Evolutionary conservation across 345 rosid species (phyloP).

Genomic region (Eucalyptus viminalis): DNA sequence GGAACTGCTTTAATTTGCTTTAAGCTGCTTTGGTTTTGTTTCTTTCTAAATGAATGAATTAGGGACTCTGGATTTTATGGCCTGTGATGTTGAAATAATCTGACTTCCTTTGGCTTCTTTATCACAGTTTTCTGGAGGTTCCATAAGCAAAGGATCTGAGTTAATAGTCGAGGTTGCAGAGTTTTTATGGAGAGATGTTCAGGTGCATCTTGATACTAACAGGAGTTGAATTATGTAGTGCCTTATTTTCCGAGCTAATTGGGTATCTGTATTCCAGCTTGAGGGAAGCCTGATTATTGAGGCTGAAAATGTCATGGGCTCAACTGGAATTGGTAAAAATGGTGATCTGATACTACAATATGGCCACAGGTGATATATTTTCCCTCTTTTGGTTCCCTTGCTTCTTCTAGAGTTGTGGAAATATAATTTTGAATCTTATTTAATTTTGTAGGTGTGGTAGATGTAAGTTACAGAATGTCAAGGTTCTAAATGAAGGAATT

Average conservation of each 20-base stretch:
- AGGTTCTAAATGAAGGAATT: conserved; percentile 63
- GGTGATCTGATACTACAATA: conserved; percentile 59
- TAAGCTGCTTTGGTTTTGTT: background rate
- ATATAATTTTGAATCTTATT: background rate
- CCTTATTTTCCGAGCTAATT: background rate
- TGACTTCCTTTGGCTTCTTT: background rate
- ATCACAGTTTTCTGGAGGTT: conserved; percentile 62
- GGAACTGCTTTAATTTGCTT: background rate
- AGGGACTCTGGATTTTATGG: background rate
- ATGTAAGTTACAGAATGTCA: conserved; percentile 67
- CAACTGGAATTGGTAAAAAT: conserved; percentile 24
- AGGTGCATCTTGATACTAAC: conserved; percentile 28
- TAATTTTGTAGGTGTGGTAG: conserved; percentile 65
- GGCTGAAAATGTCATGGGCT: conserved; percentile 74
- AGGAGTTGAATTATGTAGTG: background rate
- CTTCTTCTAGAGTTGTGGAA: background rate
- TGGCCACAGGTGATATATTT: conserved; percentile 43
- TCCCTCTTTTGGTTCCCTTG: background rate
- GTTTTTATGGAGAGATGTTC: conserved; percentile 80
- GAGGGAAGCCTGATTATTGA: conserved; percentile 74
- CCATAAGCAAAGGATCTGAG: conserved; percentile 68
- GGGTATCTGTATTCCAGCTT: conserved; percentile 31
- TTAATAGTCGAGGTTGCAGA: conserved; percentile 83
- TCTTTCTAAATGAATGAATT: background rate
- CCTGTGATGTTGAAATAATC: background rate